These are phyloP conservation scores for Craspedostauros australis DNA, from an alignment of 108 stramenopile species.

Conservation along the genomic window DNA sequence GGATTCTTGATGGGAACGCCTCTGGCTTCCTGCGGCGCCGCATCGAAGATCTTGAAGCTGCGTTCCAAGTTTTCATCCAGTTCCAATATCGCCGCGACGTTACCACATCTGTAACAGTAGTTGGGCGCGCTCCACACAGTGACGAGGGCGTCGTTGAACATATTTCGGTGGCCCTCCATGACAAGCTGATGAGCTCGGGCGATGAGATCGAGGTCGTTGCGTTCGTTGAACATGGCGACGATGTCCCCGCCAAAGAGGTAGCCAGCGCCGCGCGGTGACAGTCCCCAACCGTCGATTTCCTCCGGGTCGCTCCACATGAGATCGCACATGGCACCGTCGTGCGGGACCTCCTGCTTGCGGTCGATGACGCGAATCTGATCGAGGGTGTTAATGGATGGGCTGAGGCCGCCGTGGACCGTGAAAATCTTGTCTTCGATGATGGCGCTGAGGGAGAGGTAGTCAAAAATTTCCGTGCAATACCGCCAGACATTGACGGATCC, in stretches of 20 bases:
- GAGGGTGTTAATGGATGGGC: constrained; percentile 90
- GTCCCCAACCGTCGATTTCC: constrained; percentile 96
- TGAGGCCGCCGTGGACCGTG: constrained; percentile 95
- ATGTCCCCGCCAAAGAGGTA: constrained; percentile 97
- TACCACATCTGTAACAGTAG: constrained; percentile 98
- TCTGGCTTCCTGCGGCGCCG: constrained; percentile 93
- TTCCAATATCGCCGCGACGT: constrained; percentile 95
- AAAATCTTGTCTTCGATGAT: constrained; percentile 97
- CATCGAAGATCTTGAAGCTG: constrained; percentile 94
- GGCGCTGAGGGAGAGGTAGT: constrained; percentile 88
- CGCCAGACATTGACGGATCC: constrained; percentile 98
- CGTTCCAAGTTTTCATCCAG: constrained; percentile 93
- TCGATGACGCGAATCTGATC: constrained; percentile 99
- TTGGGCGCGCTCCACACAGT: constrained; percentile 99
- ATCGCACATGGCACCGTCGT: constrained; percentile 99
- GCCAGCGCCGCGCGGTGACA: constrained; percentile 96
- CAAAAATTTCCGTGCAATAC: constrained; percentile 98
- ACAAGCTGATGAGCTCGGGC: constrained; percentile 97
- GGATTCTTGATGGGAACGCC: constrained; percentile 94
- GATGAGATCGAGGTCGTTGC: constrained; percentile 89
- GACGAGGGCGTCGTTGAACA: constrained; percentile 93
- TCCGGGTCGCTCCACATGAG: constrained; percentile 99
- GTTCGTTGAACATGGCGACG: constrained; percentile 94
- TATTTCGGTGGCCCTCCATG: constrained; percentile 96
- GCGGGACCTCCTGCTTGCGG: constrained; percentile 98